phyloP scores from a whole-genome alignment of 495 filamentous ascomycete genomes.

The Penicillium antarcticum region DNA sequence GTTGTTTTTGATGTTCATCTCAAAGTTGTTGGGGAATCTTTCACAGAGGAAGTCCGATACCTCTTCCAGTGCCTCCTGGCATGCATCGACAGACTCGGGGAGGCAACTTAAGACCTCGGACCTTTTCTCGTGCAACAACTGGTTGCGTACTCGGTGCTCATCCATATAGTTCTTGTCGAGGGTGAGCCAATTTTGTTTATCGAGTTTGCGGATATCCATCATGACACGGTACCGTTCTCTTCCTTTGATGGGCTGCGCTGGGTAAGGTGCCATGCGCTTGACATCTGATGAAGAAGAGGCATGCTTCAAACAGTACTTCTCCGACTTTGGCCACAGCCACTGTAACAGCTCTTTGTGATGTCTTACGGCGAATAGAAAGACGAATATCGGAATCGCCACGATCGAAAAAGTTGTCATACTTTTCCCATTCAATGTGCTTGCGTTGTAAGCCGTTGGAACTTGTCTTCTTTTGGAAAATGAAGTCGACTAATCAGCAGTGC shows the following conservation, averaged over 20 bases:
- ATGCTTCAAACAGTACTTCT: constrained; percentile 10
- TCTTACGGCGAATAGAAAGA: constrained; percentile 44
- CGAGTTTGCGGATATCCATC: constrained; percentile 54
- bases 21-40: constrained; percentile 46
- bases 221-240: constrained; percentile 45
- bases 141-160: constrained; percentile 42
- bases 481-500: constrained; percentile 2
- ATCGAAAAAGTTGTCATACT: constrained; percentile 37
- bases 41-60: constrained; percentile 49
- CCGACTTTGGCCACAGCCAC: constrained; percentile 12
- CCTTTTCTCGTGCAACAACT: constrained; percentile 39
- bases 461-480: background rate
- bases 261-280: constrained; percentile 40
- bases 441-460: background rate
- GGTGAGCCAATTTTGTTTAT: constrained; percentile 51
- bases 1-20: constrained; percentile 25
- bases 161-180: constrained; percentile 51
- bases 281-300: constrained; percentile 24
- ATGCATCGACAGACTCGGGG: constrained; percentile 48
- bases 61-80: constrained; percentile 48
- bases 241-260: constrained; percentile 44
- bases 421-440: constrained; percentile 11
- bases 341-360: constrained; percentile 32
- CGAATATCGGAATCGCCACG: constrained; percentile 29
- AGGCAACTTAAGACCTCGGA: constrained; percentile 46